These are phyloP conservation scores for Paracoccidioides lutzii DNA, from an alignment of 2,329 filamentous ascomycete species.

Conservation along the genomic window DNA sequence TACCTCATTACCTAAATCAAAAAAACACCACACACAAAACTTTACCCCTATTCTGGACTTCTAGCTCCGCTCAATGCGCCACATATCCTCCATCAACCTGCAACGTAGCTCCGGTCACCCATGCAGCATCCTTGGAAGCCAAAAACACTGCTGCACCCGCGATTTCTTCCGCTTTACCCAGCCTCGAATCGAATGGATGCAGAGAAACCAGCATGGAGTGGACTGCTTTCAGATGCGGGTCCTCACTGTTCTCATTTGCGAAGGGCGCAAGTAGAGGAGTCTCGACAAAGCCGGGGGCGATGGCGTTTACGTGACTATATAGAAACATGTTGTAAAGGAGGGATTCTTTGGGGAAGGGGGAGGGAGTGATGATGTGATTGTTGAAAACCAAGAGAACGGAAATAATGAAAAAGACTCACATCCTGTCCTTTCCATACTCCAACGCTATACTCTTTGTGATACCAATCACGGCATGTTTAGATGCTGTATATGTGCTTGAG, in stretches of 20 bases:
- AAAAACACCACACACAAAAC: neutral
- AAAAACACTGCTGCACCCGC: constrained; percentile 33
- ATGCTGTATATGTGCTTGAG: constrained; percentile 31
- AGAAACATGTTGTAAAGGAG: neutral
- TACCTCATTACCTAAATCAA: neutral
- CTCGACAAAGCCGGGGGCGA: constrained; percentile 39
- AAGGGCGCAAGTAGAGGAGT: constrained; percentile 16
- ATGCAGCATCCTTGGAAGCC: constrained; percentile 35
- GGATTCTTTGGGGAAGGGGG: neutral
- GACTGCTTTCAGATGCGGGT: constrained; percentile 8
- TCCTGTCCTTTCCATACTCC: constrained; percentile 37
- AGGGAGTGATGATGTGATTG: neutral
- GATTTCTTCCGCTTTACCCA: constrained; percentile 23
- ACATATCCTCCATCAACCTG: constrained; percentile 37
- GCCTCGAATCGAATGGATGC: constrained; percentile 18
- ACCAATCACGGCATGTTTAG: constrained; percentile 40
- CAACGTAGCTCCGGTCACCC: constrained; percentile 34
- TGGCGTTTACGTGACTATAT: constrained; percentile 36
- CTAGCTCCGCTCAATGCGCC: constrained; percentile 7
- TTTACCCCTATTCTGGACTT: neutral
- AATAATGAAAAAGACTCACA: constrained; percentile 15
- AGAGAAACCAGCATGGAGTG: constrained; percentile 7
- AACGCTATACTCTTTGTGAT: constrained; percentile 37
- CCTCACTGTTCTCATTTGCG: constrained; percentile 4
- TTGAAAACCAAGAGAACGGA: neutral